phyloP scores from a whole-genome alignment of 441 rosid species.

The Capsella rubella region DNA sequence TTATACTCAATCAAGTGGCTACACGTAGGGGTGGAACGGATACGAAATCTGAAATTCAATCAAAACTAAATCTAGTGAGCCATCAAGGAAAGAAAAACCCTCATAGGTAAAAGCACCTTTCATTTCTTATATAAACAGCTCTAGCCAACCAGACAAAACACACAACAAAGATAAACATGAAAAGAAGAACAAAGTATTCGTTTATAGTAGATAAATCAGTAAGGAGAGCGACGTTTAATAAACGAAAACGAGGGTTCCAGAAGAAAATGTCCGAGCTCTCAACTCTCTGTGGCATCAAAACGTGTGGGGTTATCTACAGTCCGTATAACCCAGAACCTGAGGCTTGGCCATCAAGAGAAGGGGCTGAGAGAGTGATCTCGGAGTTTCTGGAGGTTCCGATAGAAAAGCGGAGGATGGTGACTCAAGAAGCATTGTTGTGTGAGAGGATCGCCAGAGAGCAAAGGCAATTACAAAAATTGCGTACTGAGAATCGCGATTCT shows the following conservation, averaged over 20 bases:
- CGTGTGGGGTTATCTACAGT: constrained; percentile 47
- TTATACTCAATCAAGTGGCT: background rate
- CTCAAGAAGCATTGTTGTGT: constrained; percentile 40
- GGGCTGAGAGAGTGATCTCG: constrained; percentile 41
- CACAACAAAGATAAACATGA: constrained; percentile 14
- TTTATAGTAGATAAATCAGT: constrained; percentile 47
- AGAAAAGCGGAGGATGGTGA: constrained; percentile 53
- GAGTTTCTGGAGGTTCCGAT: constrained; percentile 49
- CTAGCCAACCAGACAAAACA: background rate
- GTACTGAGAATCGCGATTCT: background rate
- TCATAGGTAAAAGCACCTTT: background rate
- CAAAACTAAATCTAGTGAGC: background rate
- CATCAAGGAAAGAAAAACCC: background rate
- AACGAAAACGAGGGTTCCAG: constrained; percentile 53
- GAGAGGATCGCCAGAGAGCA: background rate
- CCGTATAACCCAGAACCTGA: constrained; percentile 37
- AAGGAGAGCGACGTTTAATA: constrained; percentile 52
- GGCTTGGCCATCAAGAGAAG: constrained; percentile 50
- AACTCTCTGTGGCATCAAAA: constrained; percentile 53
- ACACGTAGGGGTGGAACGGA: background rate
- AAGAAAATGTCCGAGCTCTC: constrained; percentile 57
- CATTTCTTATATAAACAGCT: background rate
- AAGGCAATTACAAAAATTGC: background rate
- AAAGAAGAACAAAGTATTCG: constrained; percentile 47
- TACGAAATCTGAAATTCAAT: background rate